A percentile compares a stretch with the other conserved stretches of the same genome.
Evolutionary conservation across 164 flowering plant species (phyloP).

Genomic region (Macadamia integrifolia): DNA sequence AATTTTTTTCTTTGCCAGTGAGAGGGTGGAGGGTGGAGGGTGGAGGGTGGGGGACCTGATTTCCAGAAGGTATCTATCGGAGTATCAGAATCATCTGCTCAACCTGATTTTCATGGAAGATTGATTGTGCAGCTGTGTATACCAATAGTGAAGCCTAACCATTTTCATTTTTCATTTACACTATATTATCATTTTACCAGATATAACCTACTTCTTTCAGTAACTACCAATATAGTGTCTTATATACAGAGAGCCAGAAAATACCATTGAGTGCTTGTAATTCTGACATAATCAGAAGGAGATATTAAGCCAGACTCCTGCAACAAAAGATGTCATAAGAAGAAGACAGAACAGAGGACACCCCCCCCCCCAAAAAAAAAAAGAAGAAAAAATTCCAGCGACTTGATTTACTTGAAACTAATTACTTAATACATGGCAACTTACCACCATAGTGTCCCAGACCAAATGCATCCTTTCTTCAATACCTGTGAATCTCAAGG

Average conservation of each 20-base stretch:
- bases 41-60: too few relatives aligned
- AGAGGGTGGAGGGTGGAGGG: too few relatives aligned
- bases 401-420: neutral
- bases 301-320: constrained; percentile 91
- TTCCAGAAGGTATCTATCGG: too few relatives aligned
- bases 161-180: too few relatives aligned
- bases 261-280: constrained; percentile 95
- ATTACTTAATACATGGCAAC: constrained; percentile 11
- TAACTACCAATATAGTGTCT: neutral
- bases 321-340: constrained; percentile 3
- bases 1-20: neutral
- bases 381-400: constrained; percentile 1
- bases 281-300: constrained; percentile 68
- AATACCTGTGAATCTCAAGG: constrained; percentile 42
- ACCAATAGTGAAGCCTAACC: too few relatives aligned
- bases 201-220: neutral
- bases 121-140: neutral
- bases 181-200: neutral
- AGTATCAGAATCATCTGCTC: neutral
- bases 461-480: constrained; percentile 98
- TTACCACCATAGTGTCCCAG: constrained; percentile 97
- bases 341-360: neutral
- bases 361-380: neutral
- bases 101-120: neutral
- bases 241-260: constrained; percentile 1